phyloP scores from a whole-genome alignment of 2,329 filamentous ascomycete genomes.

The Sporothrix pallida region DNA sequence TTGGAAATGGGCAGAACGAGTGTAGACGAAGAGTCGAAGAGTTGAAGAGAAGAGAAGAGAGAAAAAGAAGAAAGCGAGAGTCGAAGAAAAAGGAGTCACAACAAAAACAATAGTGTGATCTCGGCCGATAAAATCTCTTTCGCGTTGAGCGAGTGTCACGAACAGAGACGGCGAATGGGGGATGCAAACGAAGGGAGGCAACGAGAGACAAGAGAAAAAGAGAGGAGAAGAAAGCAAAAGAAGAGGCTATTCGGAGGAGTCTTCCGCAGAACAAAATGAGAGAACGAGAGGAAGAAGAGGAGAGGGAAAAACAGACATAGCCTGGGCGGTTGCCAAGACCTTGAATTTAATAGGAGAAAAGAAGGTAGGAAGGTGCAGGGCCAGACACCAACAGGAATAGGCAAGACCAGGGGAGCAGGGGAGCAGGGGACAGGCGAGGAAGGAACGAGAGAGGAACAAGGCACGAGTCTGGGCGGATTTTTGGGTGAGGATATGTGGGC shows the following conservation, averaged over 20 bases:
- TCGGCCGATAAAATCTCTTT: conserved; percentile 14
- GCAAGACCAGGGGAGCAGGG: neutral
- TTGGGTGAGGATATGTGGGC: neutral
- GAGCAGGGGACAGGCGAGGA: neutral
- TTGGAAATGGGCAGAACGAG: conserved; percentile 10
- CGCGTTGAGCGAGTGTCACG: conserved; percentile 30
- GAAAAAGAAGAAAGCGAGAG: conserved; percentile 3
- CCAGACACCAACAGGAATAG: neutral
- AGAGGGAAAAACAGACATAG: neutral
- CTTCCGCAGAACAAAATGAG: conserved; percentile 26
- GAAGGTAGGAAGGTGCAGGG: neutral
- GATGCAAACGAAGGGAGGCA: neutral
- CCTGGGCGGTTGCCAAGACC: conserved; percentile 29
- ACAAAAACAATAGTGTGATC: neutral
- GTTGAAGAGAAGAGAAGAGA: neutral
- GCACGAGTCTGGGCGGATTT: conserved; percentile 10
- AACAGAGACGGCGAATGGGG: conserved; percentile 22
- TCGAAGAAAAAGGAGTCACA: neutral
- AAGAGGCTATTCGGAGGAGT: conserved; percentile 23
- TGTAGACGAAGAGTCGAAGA: neutral
- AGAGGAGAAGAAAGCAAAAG: neutral
- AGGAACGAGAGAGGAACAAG: conserved; percentile 2
- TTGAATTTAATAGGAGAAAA: conserved; percentile 9
- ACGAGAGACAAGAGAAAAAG: conserved; percentile 26
- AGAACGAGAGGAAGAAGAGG: neutral